phyloP scores from a whole-genome alignment of 805 yeast species.

The Saccharomycopsis fodiens region DNA sequence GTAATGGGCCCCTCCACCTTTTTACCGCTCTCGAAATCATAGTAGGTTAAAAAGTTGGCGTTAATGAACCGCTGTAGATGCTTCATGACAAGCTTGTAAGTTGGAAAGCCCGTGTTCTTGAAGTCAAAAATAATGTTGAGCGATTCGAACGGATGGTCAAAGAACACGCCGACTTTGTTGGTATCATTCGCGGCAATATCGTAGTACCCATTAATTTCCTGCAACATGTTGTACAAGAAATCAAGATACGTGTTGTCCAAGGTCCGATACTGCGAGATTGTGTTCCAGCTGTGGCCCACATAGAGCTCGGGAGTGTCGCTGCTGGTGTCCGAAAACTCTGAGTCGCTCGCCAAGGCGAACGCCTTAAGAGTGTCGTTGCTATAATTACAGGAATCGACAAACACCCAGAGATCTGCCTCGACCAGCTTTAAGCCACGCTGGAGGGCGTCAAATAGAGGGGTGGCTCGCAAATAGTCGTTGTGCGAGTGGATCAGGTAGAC shows the following conservation, averaged over 20 bases:
- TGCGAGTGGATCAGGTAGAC: constrained; percentile 49
- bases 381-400: constrained; percentile 13
- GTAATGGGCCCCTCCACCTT: constrained; percentile 12
- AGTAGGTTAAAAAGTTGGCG: constrained; percentile 20
- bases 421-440: constrained; percentile 45
- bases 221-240: constrained; percentile 42
- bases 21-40: constrained; percentile 7
- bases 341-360: constrained; percentile 14
- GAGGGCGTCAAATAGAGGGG: constrained; percentile 53
- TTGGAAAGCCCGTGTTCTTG: constrained; percentile 35
- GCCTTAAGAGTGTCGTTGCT: constrained; percentile 5
- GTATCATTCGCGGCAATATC: neutral
- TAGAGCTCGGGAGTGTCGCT: constrained; percentile 35
- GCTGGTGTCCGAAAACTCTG: constrained; percentile 16
- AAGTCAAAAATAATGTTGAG: constrained; percentile 44
- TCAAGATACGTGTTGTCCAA: constrained; percentile 44
- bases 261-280: constrained; percentile 39
- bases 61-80: constrained; percentile 42
- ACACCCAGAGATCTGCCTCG: constrained; percentile 58
- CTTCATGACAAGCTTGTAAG: constrained; percentile 39
- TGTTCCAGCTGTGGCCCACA: constrained; percentile 54
- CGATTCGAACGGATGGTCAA: constrained; percentile 41
- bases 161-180: constrained; percentile 33
- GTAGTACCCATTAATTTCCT: constrained; percentile 23
- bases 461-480: constrained; percentile 57